A percentile compares a stretch with the other conserved stretches of the same genome.
Evolutionary conservation across 116 monocot species (phyloP).

Genomic region (Phalaenopsis hybrid): DNA sequence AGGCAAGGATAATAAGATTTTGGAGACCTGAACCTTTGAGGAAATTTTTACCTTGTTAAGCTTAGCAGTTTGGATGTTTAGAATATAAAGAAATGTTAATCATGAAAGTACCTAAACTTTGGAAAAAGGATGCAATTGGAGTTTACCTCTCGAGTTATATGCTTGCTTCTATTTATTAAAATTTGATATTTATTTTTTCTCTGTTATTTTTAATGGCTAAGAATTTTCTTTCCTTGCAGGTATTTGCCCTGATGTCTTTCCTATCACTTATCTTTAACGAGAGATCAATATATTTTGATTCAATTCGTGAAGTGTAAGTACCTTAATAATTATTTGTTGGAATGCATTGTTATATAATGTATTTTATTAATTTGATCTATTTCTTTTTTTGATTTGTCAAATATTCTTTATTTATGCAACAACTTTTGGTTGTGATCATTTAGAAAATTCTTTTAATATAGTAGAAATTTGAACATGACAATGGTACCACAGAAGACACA

Average conservation of each 20-base stretch:
- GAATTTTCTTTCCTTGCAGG: conserved; percentile 33
- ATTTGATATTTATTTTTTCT: not conserved
- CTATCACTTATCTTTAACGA: conserved; percentile 65
- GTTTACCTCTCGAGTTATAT: not conserved
- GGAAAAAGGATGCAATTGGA: not conserved
- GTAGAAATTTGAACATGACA: not conserved
- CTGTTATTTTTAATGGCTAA: not conserved
- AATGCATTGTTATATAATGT: not conserved
- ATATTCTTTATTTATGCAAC: not conserved
- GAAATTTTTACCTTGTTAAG: not conserved
- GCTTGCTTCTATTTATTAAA: not conserved
- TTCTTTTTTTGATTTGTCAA: not conserved
- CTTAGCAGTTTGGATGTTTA: not conserved
- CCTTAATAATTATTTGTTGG: not conserved
- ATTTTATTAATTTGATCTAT: not conserved
- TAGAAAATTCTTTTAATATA: not conserved
- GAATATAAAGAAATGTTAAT: not conserved
- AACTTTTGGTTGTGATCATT: not conserved
- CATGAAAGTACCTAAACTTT: not conserved
- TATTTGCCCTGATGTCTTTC: conserved; percentile 92
- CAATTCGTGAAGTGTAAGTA: conserved; percentile 91
- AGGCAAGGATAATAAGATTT: not conserved
- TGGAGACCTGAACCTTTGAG: not conserved
- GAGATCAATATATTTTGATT: conserved; percentile 81
- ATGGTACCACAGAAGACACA: not conserved